Evolutionary conservation across 2,329 filamentous ascomycete genomes (phyloP), one percentile per base, ranked within the genome.

Genomic region (Daldinia eschscholtzii): DNA sequence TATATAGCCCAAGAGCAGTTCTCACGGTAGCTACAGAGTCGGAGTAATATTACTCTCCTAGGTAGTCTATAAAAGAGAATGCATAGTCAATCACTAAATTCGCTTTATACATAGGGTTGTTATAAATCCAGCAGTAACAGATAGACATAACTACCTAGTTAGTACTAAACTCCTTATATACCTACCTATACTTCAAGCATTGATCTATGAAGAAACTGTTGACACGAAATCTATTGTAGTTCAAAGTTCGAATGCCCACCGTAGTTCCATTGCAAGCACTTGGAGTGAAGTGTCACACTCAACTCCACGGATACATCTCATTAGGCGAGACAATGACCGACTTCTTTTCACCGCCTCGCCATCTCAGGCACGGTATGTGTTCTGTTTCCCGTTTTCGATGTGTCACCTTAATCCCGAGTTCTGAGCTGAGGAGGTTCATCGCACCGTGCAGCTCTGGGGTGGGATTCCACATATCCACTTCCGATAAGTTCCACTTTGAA

Each of bases 231-330:
- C 23, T 28, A 48, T 26, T 12, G 5, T 28, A 26, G 7, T 28
- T 20, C 12, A 48, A 13, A 6, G 15, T 28, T 48, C 2, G 4
- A 15, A 48, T 48, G 7, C 1, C 7, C 4, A 20, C 7, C 3
- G 3, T 35, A 39, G 18, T 7, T 30, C 1, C 1, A 28, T 41
- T 41, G 7, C 10, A 6, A 57, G 3, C 20, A 6, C 13, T 9
- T 28, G 23, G 9, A n/a, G 18, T 5, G 23, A n/a, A 9, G 2
- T 26, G 1, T 41, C 7, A 6, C 4, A 12, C 12, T 35, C 66
- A 74, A 37, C 65, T 69, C 72, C 73, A 72, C 0, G 60, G 60
- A 39, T 74, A 75, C 6, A 71, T 72, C 57, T 75, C 72, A 53
- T 71, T 72, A 1, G 65, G 65, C 30, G 23, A 56, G 3, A 63